Percentiles rank a stretch among this genome's conserved stretches.
Conservation (phyloP, 306 rosid species). For the Pachyrhizus erosus region DNA sequence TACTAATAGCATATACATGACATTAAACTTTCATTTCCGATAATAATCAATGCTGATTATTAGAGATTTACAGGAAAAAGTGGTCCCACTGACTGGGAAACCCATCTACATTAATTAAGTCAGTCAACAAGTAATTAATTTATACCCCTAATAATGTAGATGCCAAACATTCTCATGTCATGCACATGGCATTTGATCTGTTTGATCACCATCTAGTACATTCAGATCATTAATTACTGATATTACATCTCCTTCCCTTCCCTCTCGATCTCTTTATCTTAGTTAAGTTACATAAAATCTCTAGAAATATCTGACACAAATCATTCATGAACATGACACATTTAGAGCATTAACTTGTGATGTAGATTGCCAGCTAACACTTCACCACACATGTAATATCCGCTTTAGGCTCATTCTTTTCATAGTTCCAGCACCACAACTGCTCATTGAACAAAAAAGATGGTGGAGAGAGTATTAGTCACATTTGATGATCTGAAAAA, state of each 20-base stretch:
- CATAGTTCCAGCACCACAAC: slow-evolving; percentile 97
- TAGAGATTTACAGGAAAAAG: slow-evolving; percentile 13
- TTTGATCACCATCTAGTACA: slow-evolving; percentile 32
- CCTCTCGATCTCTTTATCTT: slow-evolving; percentile 17
- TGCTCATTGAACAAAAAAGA: slow-evolving; percentile 43
- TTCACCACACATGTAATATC: slow-evolving; percentile 39
- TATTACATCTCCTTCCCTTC: slow-evolving; percentile 16
- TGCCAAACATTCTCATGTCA: slow-evolving; percentile 46
- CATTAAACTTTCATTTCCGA: not conserved
- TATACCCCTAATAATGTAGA: slow-evolving; percentile 39
- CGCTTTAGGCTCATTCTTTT: slow-evolving; percentile 38
- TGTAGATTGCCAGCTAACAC: slow-evolving; percentile 36
- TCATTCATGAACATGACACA: slow-evolving; percentile 32
- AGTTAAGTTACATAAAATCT: slow-evolving; percentile 46
- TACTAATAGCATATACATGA: not conserved
- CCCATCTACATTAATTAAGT: slow-evolving; percentile 11
- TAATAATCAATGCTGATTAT: not conserved
- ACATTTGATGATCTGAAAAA: no score
- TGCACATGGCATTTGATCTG: slow-evolving; percentile 32
- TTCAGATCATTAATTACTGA: slow-evolving; percentile 35
- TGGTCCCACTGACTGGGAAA: slow-evolving; percentile 11
- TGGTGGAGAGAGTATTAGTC: slow-evolving; percentile 35
- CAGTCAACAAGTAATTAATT: slow-evolving; percentile 15
- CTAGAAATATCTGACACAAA: slow-evolving; percentile 18
- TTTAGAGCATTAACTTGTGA: slow-evolving; percentile 37